These are phyloP conservation scores for Fusarium sp. DNA, from an alignment of 2,329 filamentous ascomycete species.

Conservation along the genomic window DNA sequence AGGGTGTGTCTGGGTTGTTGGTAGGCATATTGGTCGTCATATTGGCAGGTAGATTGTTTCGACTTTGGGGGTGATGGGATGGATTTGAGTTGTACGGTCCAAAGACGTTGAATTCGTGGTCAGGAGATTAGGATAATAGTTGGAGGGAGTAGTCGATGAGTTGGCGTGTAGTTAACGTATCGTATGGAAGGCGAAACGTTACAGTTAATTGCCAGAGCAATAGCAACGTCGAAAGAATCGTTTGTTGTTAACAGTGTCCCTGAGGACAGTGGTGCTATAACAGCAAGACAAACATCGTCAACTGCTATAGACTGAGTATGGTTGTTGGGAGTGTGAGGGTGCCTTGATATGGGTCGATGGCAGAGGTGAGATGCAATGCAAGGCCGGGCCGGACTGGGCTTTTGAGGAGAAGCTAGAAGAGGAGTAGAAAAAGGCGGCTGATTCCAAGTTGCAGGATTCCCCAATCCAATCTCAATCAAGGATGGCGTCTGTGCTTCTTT, in stretches of 20 bases:
- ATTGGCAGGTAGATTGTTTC: conserved; percentile 53
- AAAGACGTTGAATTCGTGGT: conserved; percentile 25
- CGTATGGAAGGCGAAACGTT: conserved; percentile 44
- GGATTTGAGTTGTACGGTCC: conserved; percentile 25
- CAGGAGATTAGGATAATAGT: conserved; percentile 14
- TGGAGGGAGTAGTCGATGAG: not conserved
- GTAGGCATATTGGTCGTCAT: conserved; percentile 53
- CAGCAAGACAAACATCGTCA: conserved; percentile 52
- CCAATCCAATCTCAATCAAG: conserved; percentile 39
- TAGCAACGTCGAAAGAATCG: conserved; percentile 34
- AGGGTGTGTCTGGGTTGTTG: conserved; percentile 49
- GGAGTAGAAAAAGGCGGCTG: conserved; percentile 41
- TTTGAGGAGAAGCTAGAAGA: conserved; percentile 46
- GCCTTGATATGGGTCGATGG: conserved; percentile 40
- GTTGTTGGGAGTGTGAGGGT: conserved; percentile 12
- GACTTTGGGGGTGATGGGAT: conserved; percentile 29
- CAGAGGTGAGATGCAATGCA: conserved; percentile 42
- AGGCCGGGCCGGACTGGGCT: conserved; percentile 46
- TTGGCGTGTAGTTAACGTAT: conserved; percentile 32
- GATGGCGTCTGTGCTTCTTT: conserved; percentile 41
- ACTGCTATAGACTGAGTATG: conserved; percentile 37
- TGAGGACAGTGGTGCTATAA: conserved; percentile 58
- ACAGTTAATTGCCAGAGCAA: conserved; percentile 14
- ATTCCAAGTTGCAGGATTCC: conserved; percentile 43
- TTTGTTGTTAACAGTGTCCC: conserved; percentile 49